These are phyloP conservation scores for Helminthosporium solani DNA, from an alignment of 2,329 filamentous ascomycete species.

Conservation along the genomic window DNA sequence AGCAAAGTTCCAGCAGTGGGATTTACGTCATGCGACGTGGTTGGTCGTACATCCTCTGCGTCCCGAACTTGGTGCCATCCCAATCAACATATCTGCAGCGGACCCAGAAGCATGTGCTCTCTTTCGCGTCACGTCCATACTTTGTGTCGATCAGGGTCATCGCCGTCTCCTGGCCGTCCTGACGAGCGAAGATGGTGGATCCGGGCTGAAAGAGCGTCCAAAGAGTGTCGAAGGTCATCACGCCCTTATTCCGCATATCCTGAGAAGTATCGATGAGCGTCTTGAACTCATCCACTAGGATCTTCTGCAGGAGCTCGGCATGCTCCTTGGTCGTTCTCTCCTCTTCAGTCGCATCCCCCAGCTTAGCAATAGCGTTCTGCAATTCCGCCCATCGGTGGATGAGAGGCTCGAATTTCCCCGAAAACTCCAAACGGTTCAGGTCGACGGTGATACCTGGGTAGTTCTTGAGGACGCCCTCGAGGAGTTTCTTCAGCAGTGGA, in stretches of 20 bases:
- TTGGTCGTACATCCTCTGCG: not conserved
- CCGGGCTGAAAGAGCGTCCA: constrained; percentile 49
- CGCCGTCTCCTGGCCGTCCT: constrained; percentile 42
- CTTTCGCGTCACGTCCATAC: constrained; percentile 37
- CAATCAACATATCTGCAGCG: constrained; percentile 41
- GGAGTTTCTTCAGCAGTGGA: constrained; percentile 59
- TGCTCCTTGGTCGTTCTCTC: constrained; percentile 40
- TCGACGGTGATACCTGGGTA: constrained; percentile 63
- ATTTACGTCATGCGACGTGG: too few species aligned
- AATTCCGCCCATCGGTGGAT: constrained; percentile 63
- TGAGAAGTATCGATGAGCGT: constrained; percentile 43
- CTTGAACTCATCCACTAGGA: constrained; percentile 46
- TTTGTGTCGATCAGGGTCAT: constrained; percentile 30
- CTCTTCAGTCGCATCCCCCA: constrained; percentile 29
- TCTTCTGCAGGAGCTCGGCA: constrained; percentile 40
- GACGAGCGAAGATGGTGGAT: constrained; percentile 28
- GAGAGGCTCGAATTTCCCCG: constrained; percentile 62
- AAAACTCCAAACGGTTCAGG: constrained; percentile 64
- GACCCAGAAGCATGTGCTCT: constrained; percentile 41
- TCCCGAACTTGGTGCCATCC: constrained; percentile 41
- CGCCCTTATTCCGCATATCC: constrained; percentile 43
- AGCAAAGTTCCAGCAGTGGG: too few species aligned
- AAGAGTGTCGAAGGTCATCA: constrained; percentile 46
- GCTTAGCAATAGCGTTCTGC: constrained; percentile 26
- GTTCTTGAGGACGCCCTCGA: constrained; percentile 56